Conservation (phyloP, 2,329 filamentous ascomycete species). For the Claviceps pazoutovae region DNA sequence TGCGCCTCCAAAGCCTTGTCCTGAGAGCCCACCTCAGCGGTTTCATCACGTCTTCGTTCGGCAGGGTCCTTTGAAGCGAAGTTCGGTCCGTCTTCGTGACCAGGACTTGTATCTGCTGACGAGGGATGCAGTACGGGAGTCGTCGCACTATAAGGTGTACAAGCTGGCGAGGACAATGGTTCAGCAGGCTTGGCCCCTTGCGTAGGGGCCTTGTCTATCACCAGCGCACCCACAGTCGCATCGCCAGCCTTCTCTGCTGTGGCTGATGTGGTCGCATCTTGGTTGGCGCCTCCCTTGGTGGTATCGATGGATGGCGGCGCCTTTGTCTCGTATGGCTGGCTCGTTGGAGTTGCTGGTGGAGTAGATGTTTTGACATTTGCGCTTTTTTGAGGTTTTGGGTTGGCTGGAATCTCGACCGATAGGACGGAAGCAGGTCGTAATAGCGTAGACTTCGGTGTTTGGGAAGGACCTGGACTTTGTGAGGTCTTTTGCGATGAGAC, state of each 20-base stretch:
- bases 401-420: not conserved
- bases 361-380: not conserved
- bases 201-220: constrained; percentile 21
- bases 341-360: not conserved
- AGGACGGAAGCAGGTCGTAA: not conserved
- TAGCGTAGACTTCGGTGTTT: constrained; percentile 4
- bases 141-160: constrained; percentile 59
- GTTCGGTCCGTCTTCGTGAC: constrained; percentile 48
- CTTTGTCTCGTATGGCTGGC: not conserved
- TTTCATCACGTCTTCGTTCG: constrained; percentile 29
- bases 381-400: not conserved
- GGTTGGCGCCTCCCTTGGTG: not conserved
- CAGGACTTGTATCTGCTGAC: constrained; percentile 62
- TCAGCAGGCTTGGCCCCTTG: constrained; percentile 27
- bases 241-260: not conserved
- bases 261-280: not conserved
- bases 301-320: not conserved
- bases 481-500: not conserved
- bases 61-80: constrained; percentile 25
- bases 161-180: constrained; percentile 41
- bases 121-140: constrained; percentile 55
- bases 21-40: constrained; percentile 7
- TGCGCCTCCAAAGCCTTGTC: not conserved
- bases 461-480: not conserved
- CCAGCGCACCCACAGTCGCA: not conserved